Conservation (phyloP, 31 red algal genomes). For the Pterothamnion heteromorphum region DNA sequence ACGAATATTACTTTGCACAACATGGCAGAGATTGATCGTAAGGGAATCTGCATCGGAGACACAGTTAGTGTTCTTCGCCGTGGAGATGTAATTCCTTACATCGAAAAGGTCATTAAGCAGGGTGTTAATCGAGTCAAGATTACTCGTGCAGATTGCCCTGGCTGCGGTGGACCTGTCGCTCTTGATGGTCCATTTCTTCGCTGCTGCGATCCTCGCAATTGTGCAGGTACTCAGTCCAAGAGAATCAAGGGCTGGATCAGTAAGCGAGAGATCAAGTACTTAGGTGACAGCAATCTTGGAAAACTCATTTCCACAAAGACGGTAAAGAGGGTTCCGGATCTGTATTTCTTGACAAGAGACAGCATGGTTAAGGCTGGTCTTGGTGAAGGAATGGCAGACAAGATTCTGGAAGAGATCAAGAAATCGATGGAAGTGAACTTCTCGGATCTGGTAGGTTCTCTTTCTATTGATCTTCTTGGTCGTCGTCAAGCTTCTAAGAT, state of each 20-base stretch:
- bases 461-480: background rate
- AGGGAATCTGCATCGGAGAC: conserved; percentile 57
- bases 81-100: conserved; percentile 78
- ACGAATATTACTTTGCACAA: conserved; percentile 74
- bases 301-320: conserved; percentile 46
- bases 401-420: conserved; percentile 48
- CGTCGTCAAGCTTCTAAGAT: background rate
- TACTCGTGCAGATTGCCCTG: conserved; percentile 40
- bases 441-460: background rate
- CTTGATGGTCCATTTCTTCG: conserved; percentile 37
- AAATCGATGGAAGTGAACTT: conserved; percentile 24
- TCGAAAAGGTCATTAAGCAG: conserved; percentile 35
- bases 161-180: conserved; percentile 37
- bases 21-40: conserved; percentile 57
- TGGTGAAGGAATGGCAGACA: conserved; percentile 49
- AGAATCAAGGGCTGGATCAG: conserved; percentile 49
- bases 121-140: background rate
- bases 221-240: conserved; percentile 57
- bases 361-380: conserved; percentile 49
- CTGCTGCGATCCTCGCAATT: conserved; percentile 53
- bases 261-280: conserved; percentile 59
- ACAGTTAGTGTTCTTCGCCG: conserved; percentile 52
- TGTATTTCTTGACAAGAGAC: conserved; percentile 56
- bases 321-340: conserved; percentile 35
- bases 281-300: conserved; percentile 55